Base-by-base conservation (phyloP, 176 grass and related monocot genomes). In the Cenchrus purpureus region DNA sequence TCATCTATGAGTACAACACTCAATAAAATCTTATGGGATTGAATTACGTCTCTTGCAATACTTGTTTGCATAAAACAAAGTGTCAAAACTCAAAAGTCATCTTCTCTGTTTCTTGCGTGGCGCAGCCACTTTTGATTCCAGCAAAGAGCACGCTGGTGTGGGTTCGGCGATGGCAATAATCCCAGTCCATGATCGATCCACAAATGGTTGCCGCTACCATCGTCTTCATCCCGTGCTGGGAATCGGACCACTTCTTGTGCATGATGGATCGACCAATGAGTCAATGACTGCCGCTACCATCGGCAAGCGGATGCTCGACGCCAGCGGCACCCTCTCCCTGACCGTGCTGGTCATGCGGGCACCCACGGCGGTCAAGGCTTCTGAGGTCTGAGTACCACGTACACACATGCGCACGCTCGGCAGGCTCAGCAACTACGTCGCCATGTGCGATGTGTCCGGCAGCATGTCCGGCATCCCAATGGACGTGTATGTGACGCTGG, bases 361-460 rank as follows among this genome's bases (percentile, higher is more conserved):
- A 25, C 22, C 22, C 22, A 25, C 22, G 22, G 22, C 22, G 22
- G 22, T 25, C 22, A 25, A 25, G 22, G 22, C 22, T 25, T 25
- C 22, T 25, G 22, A 25, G 22, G 22, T 25, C 22, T 25, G 22
- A 25, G 22, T 25, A 25, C 22, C 22, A 25, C 22, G 22, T 25
- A 25, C 22, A 25, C 22, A 97, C 82, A 77, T 97, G 46, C 68
- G 81, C 19, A 63, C 71, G 37, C 69, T 78, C 4, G 87, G 92
- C 25, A 89, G 65, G 67, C 87, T 97, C 20, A 56, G 32, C 40
- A 92, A 87, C 81, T 97, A 86, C 87, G n/a, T 97, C 34, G 90
- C 92, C 44, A 90, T 94, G 42, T 97, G 94, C 79, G 94, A 97
- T 57, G 92, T 97, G 22, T 97, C 92, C 3, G 87, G 76, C 34